Evolutionary conservation across 148 eudicot genomes (phyloP), one percentile per base, ranked within the genome.

Genomic region (Chenopodium quinoa): DNA sequence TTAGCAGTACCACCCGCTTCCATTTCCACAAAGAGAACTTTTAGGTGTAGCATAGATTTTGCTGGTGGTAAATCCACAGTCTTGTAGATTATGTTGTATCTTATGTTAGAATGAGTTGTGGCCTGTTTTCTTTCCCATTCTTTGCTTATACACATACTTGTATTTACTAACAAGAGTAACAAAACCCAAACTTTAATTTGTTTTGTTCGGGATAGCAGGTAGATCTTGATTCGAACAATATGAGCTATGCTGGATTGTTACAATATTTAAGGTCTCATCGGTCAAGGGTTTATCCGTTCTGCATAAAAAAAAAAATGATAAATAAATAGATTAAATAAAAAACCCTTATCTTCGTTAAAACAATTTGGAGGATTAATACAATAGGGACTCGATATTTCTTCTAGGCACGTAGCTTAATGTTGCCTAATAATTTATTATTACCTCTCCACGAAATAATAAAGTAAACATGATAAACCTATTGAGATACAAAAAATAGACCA

Each of bases 11-110:
- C 4, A 94, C 98, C 2, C 90, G 98, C 2, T 97, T 97, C 81
- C 88, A 90, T 11, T 97, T 97, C 79, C 99, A 97, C 86, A 92
- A 97, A 86, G 99, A 97, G 81, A 93, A 95, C 83, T 95, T 95
- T 86, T 95, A 88, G 86, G 80, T 72, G 22, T 56, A 77, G 78
- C 68, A 56, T 19, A 52, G 68, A 12, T 27, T 32, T 14, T 80
- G 77, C 66, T 69, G 17, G 60, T 71, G 68, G 68, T 73, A 34
- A 52, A 22, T 62, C 2, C 62, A 29, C 44, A 23, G 32, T 52
- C 50, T 68, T 83, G 87, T 85, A 85, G 84, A 81, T 84, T 40
- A 40, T 40, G 4, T 40, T 84, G 60, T 48, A 83, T 73, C 69
- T 72, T 46, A 63, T 74, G 74, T 73, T 78, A 62, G 68, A 47